Conservation (phyloP, 2,329 filamentous ascomycete species). For the Aspergillus awamori region DNA sequence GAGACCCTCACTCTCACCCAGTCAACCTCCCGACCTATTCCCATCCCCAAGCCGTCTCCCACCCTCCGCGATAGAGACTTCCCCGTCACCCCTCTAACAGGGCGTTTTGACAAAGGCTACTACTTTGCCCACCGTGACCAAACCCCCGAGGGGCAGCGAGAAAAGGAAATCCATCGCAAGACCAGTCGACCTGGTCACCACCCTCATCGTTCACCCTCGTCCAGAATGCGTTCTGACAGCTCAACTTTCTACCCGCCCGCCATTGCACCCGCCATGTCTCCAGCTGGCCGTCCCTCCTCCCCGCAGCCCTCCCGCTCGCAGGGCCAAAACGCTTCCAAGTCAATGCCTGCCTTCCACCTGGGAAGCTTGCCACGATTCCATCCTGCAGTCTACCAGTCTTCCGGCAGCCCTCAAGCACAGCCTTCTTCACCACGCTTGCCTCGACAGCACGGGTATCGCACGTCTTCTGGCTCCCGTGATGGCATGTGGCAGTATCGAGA, state of each 20-base stretch:
- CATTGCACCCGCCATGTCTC: conserved; percentile 37
- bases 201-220: conserved; percentile 10
- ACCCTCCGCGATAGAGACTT: conserved; percentile 35
- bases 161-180: conserved; percentile 19
- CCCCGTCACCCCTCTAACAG: conserved; percentile 43
- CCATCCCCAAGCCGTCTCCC: conserved; percentile 35
- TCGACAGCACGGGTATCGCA: conserved; percentile 36
- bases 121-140: conserved; percentile 39
- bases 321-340: conserved; percentile 38
- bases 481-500: conserved; percentile 47
- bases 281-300: conserved; percentile 35
- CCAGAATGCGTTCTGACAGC: conserved; percentile 39
- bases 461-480: conserved; percentile 40
- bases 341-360: conserved; percentile 43
- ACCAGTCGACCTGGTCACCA: conserved; percentile 20
- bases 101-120: conserved; percentile 40
- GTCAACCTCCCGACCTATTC: conserved; percentile 39
- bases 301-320: conserved; percentile 39
- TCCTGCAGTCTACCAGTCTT: conserved; percentile 47
- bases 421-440: conserved; percentile 39
- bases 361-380: conserved; percentile 50
- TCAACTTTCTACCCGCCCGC: conserved; percentile 37
- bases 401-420: conserved; percentile 30
- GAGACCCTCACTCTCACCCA: conserved; percentile 32
- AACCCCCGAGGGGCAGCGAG: conserved; percentile 23